These are phyloP conservation scores for Penicillium occitanis DNA, from an alignment of 2,329 filamentous ascomycete genomes.

Conservation along the genomic window DNA sequence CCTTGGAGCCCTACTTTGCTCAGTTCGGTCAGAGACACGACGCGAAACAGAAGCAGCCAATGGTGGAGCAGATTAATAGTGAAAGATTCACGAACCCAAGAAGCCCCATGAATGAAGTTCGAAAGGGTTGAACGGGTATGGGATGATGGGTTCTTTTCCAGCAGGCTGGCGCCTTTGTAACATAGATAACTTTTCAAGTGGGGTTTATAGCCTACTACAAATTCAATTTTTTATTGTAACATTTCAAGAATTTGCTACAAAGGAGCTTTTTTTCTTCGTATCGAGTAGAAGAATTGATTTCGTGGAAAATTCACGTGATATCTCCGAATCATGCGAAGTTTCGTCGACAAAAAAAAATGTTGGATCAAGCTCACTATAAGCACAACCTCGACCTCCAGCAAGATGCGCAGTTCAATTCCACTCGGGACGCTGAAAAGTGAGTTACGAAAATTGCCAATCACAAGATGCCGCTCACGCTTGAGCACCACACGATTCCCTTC, in stretches of 20 bases:
- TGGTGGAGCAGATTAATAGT: constrained; percentile 39
- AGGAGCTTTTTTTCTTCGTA: neutral
- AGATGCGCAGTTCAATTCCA: constrained; percentile 6
- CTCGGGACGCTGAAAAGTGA: neutral
- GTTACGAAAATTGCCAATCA: neutral
- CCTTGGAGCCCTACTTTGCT: constrained; percentile 41
- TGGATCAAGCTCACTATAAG: neutral
- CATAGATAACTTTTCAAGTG: constrained; percentile 3
- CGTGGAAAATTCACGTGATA: constrained; percentile 13
- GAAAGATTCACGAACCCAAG: constrained; percentile 39
- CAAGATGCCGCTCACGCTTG: neutral
- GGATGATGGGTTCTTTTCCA: neutral
- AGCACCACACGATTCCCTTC: neutral
- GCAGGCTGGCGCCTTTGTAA: constrained; percentile 16
- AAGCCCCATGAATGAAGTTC: constrained; percentile 36
- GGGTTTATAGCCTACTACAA: constrained; percentile 6
- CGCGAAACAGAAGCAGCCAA: constrained; percentile 29
- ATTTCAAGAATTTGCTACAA: neutral
- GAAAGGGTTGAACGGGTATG: constrained; percentile 26
- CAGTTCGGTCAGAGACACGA: constrained; percentile 44
- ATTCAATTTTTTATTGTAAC: constrained; percentile 4
- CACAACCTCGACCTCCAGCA: neutral
- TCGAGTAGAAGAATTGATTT: neutral
- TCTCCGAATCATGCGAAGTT: constrained; percentile 11
- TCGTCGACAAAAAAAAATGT: constrained; percentile 4